These are phyloP conservation scores for Epichloe glyceriae DNA, from an alignment of 2,329 filamentous ascomycete species.

Conservation along the genomic window DNA sequence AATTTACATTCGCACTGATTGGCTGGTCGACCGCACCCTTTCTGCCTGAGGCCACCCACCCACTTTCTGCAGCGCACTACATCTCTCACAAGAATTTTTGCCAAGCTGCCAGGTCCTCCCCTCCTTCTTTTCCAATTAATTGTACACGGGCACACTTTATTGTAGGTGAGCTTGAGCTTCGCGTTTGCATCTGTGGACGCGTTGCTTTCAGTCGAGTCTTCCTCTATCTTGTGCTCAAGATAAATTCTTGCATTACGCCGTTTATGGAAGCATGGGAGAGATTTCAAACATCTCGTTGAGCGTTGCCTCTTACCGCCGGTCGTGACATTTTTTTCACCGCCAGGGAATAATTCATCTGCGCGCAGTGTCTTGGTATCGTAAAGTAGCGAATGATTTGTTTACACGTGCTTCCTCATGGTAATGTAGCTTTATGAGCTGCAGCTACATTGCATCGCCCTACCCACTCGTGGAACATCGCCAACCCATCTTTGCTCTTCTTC, in stretches of 20 bases:
- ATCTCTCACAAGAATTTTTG: conserved; percentile 11
- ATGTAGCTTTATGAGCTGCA: conserved; percentile 60
- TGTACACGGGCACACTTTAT: conserved; percentile 60
- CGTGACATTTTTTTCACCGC: conserved; percentile 36
- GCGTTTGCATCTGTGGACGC: conserved; percentile 20
- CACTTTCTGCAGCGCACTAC: conserved; percentile 4
- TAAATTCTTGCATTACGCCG: conserved; percentile 38
- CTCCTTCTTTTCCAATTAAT: conserved; percentile 35
- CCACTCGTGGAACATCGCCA: conserved; percentile 67
- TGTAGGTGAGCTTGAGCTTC: conserved; percentile 53
- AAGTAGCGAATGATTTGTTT: not conserved
- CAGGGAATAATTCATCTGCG: no score
- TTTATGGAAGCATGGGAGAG: conserved; percentile 61
- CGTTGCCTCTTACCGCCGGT: conserved; percentile 61
- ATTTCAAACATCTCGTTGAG: conserved; percentile 38
- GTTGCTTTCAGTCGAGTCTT: conserved; percentile 45
- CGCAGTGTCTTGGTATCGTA: not conserved
- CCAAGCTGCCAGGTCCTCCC: conserved; percentile 7
- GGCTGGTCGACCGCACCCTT: conserved; percentile 12
- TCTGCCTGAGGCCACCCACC: conserved; percentile 5
- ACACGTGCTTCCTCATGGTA: not conserved
- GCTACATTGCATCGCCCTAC: conserved; percentile 82
- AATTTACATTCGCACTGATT: conserved; percentile 32
- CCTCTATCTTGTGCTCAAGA: conserved; percentile 65
- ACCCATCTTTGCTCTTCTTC: conserved; percentile 74